These are phyloP conservation scores for Tulasnella sp. DNA, from an alignment of 768 basidiomycete genomes.

Conservation along the genomic window DNA sequence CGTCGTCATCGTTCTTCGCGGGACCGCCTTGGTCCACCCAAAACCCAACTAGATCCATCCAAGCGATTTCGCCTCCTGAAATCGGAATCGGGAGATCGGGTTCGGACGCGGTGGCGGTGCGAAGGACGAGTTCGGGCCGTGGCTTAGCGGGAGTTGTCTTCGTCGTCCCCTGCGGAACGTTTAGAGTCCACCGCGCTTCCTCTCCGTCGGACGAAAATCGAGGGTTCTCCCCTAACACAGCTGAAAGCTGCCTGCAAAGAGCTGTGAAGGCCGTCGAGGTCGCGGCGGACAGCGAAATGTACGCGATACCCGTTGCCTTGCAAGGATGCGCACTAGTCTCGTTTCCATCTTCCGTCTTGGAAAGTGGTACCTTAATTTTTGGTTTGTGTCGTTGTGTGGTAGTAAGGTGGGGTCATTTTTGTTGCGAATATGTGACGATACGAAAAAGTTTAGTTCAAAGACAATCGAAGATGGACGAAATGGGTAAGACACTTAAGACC, in stretches of 20 bases:
- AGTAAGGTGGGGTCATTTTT: too few relatives aligned
- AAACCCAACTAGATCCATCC: slow-evolving; percentile 4
- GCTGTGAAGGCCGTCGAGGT: neutral
- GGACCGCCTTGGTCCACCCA: neutral
- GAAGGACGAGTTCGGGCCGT: neutral
- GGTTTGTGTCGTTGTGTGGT: neutral
- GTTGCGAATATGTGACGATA: neutral
- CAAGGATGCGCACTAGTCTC: slow-evolving; percentile 57
- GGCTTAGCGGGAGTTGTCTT: neutral
- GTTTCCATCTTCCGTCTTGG: neutral
- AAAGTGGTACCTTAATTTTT: slow-evolving; percentile 10
- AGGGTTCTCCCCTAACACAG: slow-evolving; percentile 46
- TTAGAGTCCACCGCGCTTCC: slow-evolving; percentile 45
- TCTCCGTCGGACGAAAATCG: slow-evolving; percentile 27
- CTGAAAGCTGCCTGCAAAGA: slow-evolving; percentile 42
- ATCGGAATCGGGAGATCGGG: slow-evolving; percentile 8
- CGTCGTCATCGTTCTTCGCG: neutral
- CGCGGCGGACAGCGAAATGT: slow-evolving; percentile 47
- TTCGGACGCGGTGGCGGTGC: neutral
- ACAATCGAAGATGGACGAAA: neutral
- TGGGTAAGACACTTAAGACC: neutral
- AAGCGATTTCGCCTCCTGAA: neutral
- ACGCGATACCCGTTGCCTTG: slow-evolving; percentile 49
- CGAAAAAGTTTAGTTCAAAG: neutral
- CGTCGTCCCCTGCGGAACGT: slow-evolving; percentile 36